Evolutionary conservation across 2,329 filamentous ascomycete species (phyloP), one percentile per base, ranked within the genome.

Genomic region (Apiospora sp.): DNA sequence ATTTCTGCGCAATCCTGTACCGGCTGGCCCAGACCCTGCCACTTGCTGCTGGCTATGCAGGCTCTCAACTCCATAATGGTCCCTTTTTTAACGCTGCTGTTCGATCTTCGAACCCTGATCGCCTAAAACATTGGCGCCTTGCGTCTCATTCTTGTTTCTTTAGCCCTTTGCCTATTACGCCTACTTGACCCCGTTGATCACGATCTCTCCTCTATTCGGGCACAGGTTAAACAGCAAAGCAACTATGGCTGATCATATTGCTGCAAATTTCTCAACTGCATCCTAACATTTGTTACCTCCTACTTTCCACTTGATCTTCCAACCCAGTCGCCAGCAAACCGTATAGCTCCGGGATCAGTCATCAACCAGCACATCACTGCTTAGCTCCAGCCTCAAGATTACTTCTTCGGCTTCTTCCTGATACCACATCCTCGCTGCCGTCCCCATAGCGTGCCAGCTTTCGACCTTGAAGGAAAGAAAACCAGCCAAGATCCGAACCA

Each of bases 1-100:
- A 72, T 46, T 61, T 67, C 69, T 70, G 54, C 46, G 41, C 68
- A 49, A n/a, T n/a, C n/a, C 71, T 48, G 51, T 69, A 54, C 24
- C 24, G 48, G 70, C 49, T 37, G 68, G 72, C 19, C 72, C 34
- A 71, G 71, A 72, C 72, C 69, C 73, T 75, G 34, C 74, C 72
- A 70, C 68, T 72, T 46, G 49, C 70, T 71, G 49, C 69, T 71
- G 72, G 46, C 70, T 69, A 71, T 73, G 67, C 72, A 71, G 73
- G 64, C 22, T 44, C 71, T 75, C 70, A 72, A 73, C 44, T 64
- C 58, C 34, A 64, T n/a, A 22, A 37, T 64, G 58, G 58, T 24
- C 34, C 34, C 58, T 64, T 41, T n/a, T 64, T n/a, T 19, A 61
- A 37, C 54, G 54, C 16, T 61, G 54, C 54, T 19, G 30, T 61